These are phyloP conservation scores for Mortierella sp. DNA, from an alignment of 371 early-diverging fungal genomes.

Conservation along the genomic window DNA sequence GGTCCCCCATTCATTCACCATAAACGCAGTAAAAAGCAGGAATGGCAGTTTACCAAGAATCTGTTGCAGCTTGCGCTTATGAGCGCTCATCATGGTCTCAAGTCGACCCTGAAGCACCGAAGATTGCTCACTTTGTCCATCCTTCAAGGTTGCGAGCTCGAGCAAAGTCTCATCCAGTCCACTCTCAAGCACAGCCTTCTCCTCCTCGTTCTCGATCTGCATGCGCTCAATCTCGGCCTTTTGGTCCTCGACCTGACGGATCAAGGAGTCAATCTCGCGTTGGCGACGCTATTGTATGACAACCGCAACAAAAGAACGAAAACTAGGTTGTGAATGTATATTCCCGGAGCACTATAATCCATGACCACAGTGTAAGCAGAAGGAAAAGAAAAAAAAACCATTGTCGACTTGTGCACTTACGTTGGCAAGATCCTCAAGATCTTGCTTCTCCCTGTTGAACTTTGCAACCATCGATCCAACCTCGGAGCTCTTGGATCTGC, in stretches of 20 bases:
- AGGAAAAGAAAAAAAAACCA: neutral
- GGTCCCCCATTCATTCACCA: too few relatives aligned
- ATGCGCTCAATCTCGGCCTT: slow-evolving; percentile 77
- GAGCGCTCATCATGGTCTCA: slow-evolving; percentile 71
- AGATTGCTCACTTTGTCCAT: slow-evolving; percentile 31
- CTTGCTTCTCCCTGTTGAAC: slow-evolving; percentile 85
- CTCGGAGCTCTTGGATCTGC: slow-evolving; percentile 83
- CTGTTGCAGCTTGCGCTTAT: slow-evolving; percentile 79
- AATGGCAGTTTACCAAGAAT: slow-evolving; percentile 72
- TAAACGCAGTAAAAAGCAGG: neutral
- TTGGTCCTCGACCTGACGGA: slow-evolving; percentile 75
- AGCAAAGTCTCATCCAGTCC: slow-evolving; percentile 95
- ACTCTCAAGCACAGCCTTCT: slow-evolving; percentile 89
- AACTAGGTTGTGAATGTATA: neutral
- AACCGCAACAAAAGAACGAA: too few relatives aligned
- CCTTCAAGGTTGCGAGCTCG: slow-evolving; percentile 71
- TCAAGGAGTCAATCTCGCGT: slow-evolving; percentile 70
- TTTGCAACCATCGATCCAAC: slow-evolving; percentile 78
- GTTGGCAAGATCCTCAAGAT: slow-evolving; percentile 71
- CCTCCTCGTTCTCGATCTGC: slow-evolving; percentile 83
- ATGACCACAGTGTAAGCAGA: neutral
- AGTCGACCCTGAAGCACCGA: slow-evolving; percentile 73
- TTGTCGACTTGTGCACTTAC: slow-evolving; percentile 59
- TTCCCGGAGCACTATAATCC: neutral
- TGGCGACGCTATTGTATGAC: slow-evolving; percentile 62